Base-by-base conservation (phyloP, 805 yeast genomes). In the Wickerhamomyces hampshirensis region DNA sequence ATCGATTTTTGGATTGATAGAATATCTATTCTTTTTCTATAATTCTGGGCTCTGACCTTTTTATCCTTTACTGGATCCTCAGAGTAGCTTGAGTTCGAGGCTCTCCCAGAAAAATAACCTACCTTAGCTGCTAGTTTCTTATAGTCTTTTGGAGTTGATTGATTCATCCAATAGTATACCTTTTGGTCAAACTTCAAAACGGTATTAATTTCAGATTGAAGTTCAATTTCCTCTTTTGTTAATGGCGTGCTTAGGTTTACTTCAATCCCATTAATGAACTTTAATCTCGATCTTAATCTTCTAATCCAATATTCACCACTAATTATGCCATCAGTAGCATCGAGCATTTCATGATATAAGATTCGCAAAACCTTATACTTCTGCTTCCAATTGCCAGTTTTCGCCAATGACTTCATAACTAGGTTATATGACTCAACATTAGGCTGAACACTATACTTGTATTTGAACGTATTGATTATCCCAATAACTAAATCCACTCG, bases 401-500 rank as follows among this genome's bases (percentile, higher is more conserved):
- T 57, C 2, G 62, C 59, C 4, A 63, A 35, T 5, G 60, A 35
- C 39, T 60, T 63, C 49, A 65, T 57, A 5, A 68, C 42, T 26
- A 59, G 41, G 17, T 57, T 58, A 31, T 64, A 66, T 1, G 58
- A 48, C 1, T 53, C 55, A 7, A 42, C 34, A 31, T 60, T 51
- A 4, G 71, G 66, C 13, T 32, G 33, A 4, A 66, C 44, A 9
- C 45, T 37, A 28, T 48, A 58, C 18, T 44, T 41, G 7, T 43
- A 27, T 3, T 37, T 34, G 30, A 63, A 62, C 3, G 62, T 56
- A 32, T 64, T 60, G 21, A 60, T 47, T 1, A 58, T 52, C 16
- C 62, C 51, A 7, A 62, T 26, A 0, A 60, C 47, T 26, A 66
- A 37, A 43, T 67, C 71, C 2, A 63, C 44, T 35, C 66, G 51